Conservation (phyloP, 257 asterid species). For the Solanum sejunctum region DNA sequence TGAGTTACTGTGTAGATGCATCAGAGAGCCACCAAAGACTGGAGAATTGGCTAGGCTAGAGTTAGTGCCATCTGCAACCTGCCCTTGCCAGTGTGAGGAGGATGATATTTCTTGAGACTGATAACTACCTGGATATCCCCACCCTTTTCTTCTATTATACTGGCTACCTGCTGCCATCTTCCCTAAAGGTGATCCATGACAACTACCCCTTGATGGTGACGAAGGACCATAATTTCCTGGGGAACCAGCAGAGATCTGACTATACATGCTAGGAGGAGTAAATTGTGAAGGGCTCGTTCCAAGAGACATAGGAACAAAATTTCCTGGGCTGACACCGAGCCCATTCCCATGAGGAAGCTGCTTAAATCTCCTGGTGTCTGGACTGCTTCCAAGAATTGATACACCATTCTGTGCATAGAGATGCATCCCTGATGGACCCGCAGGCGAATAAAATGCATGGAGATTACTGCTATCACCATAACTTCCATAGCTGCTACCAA, state of each 20-base stretch:
- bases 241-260: constrained; percentile 65
- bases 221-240: constrained; percentile 95
- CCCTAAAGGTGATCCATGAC: constrained; percentile 84
- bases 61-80: constrained; percentile 29
- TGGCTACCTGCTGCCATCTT: constrained; percentile 74
- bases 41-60: constrained; percentile 39
- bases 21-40: constrained; percentile 38
- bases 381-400: constrained; percentile 73
- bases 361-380: constrained; percentile 77
- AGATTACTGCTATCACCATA: constrained; percentile 77
- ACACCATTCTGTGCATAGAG: constrained; percentile 53
- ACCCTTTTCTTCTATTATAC: constrained; percentile 62
- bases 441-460: constrained; percentile 83
- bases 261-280: constrained; percentile 82
- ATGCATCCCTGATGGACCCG: constrained; percentile 84
- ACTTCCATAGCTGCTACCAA: constrained; percentile 93
- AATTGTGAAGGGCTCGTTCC: constrained; percentile 98
- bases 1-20: constrained; percentile 43
- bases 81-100: constrained; percentile 58
- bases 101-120: constrained; percentile 56
- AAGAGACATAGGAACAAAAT: constrained; percentile 82
- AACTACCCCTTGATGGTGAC: constrained; percentile 84
- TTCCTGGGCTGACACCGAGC: constrained; percentile 89
- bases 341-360: constrained; percentile 66
- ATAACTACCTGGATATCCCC: constrained; percentile 51